phyloP scores from a whole-genome alignment of 768 basidiomycete genomes.

The Termitomyces sp. region DNA sequence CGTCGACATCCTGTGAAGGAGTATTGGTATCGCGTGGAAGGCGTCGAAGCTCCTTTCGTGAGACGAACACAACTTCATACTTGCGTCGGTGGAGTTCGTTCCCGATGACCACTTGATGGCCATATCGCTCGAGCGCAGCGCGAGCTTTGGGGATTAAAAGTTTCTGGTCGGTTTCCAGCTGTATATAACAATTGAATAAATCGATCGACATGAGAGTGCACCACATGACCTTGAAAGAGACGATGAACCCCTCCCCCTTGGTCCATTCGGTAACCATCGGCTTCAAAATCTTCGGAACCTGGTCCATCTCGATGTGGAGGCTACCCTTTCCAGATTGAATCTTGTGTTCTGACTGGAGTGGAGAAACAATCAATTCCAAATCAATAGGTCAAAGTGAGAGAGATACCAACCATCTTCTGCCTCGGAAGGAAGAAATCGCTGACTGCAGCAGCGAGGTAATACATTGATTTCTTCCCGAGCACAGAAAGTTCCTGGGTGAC shows the following conservation, averaged over 20 bases:
- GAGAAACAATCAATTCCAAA: neutral
- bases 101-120: constrained; percentile 95
- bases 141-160: constrained; percentile 90
- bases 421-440: constrained; percentile 96
- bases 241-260: constrained; percentile 74
- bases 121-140: constrained; percentile 85
- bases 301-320: constrained; percentile 95
- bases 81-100: constrained; percentile 93
- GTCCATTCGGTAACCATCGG: constrained; percentile 95
- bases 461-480: constrained; percentile 73
- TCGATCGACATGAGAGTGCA: neutral
- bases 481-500: constrained; percentile 73
- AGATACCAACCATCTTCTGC: constrained; percentile 72
- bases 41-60: constrained; percentile 31
- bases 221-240: constrained; percentile 89
- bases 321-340: constrained; percentile 97
- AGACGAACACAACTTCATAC: constrained; percentile 88
- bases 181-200: neutral
- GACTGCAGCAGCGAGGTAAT: constrained; percentile 96
- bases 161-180: constrained; percentile 89
- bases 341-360: constrained; percentile 85
- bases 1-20: constrained; percentile 2
- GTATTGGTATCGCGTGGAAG: constrained; percentile 13
- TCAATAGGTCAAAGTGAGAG: neutral
- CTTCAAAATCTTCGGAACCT: constrained; percentile 94